These are phyloP conservation scores for Neurospora tetrasperma DNA, from an alignment of 495 filamentous ascomycete species.

Conservation along the genomic window DNA sequence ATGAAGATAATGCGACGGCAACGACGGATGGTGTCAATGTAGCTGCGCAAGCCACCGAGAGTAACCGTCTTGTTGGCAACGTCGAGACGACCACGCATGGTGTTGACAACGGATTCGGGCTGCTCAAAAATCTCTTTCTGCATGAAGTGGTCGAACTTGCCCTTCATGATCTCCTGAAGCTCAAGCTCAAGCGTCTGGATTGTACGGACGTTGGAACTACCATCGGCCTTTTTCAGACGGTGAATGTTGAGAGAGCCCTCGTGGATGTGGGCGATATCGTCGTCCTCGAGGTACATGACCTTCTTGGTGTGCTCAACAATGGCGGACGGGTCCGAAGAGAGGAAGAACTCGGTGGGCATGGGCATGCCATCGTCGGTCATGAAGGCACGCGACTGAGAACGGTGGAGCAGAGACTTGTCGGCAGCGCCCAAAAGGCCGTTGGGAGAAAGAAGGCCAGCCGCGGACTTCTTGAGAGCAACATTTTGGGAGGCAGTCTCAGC, in stretches of 20 bases:
- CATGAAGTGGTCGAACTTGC: conserved; percentile 99
- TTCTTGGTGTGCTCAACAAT: conserved; percentile 99
- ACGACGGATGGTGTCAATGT: conserved; percentile 90
- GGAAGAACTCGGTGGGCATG: conserved; percentile 97
- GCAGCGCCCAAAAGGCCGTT: conserved; percentile 72
- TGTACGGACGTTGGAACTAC: conserved; percentile 87
- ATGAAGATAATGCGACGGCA: conserved; percentile 97
- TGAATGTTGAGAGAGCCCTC: conserved; percentile 98
- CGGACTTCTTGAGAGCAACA: conserved; percentile 80
- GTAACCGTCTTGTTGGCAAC: conserved; percentile 87
- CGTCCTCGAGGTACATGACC: conserved; percentile 97
- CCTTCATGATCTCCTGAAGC: conserved; percentile 99
- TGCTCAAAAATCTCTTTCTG: conserved; percentile 99
- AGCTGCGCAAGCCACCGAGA: conserved; percentile 87
- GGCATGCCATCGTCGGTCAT: conserved; percentile 95
- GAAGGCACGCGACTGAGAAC: conserved; percentile 96
- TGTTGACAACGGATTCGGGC: conserved; percentile 97
- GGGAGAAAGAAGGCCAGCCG: conserved; percentile 43
- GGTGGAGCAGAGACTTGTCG: conserved; percentile 94
- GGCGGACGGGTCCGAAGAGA: conserved; percentile 94
- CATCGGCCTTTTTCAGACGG: conserved; percentile 91
- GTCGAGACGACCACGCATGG: conserved; percentile 97
- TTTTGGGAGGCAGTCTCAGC: conserved; percentile 95
- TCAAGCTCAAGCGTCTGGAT: conserved; percentile 98
- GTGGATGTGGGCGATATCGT: conserved; percentile 98